Evolutionary conservation across 2,329 filamentous ascomycete species (phyloP), one percentile per base, ranked within the genome.

Genomic region (Cladophialophora yegresii): DNA sequence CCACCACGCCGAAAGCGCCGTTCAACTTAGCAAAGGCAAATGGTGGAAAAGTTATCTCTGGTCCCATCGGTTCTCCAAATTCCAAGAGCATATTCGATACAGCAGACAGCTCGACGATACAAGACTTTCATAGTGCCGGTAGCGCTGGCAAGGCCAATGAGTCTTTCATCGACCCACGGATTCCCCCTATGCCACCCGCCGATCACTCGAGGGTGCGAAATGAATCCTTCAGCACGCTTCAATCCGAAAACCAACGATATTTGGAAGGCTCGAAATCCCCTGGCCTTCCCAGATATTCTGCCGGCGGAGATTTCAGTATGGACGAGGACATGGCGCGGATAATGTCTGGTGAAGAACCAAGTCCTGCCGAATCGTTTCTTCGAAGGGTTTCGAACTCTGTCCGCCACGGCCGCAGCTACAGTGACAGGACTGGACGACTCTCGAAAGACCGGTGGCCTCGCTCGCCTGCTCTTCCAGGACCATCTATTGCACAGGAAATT

Each of bases 251-350:
- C 12, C 71, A 73, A 40, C 73, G 75, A 58, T 73, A 75, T 70
- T 45, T 70, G 66, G 72, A 83, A 75, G 65, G 79, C 68, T 84
- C 85, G 69, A 76, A 77, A 45, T 90, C 89, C 9, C 87, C 89
- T 9, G 87, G 87, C 71, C 80, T 91, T 67, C 86, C 89, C 69
- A 84, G 88, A 72, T 91, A 85, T 66, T 96, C 89, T 76, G 84
- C 85, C 50, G 91, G 91, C 58, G 91, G 88, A 61, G 92, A 96
- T 69, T 95, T 97, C 73, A 95, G 90, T 65, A 87, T 96, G 88
- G 93, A 98, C 69, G 93, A 97, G 76, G 95, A 98, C 74, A 92
- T 97, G 86, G 90, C 91, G 60, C 89, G 93, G 63, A 93, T 97
- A 63, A 82, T 96, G 65, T 89, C 87, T 47, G 88, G 86, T 22